Evolutionary conservation across 306 rosid genomes (phyloP), one percentile per base, ranked within the genome.

Genomic region (Sophora flavescens): DNA sequence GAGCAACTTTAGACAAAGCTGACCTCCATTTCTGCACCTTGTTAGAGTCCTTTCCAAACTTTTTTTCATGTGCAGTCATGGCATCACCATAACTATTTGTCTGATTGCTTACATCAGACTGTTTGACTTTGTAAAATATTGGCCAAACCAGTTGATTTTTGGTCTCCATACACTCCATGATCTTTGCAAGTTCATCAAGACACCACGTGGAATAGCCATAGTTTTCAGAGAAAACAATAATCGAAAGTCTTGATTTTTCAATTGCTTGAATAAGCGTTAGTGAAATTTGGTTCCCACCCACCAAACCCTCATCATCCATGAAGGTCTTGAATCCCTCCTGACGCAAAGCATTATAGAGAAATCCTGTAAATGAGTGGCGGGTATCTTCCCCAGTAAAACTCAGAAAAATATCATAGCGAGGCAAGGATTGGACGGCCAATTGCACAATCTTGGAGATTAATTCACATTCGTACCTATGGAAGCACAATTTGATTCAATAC

Each of bases 121-220:
- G 79, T 0, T 17, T 28, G 11, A 75, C 63, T 35, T 75, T 38
- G 62, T 77, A 67, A 44, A 77, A 77, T 12, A 77, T 41, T 12
- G 81, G 81, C 68, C 68, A 77, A 67, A 77, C 68, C 6, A 57
- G 28, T 6, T 77, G 68, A 3, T 56, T 67, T 2, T 30, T 57
- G 0, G 0, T 10, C 41, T 56, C 33, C 68, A 10, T 45, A 5
- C 18, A 3, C 51, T 42, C 50, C 8, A 74, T 50, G 8, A 75
- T 63, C 6, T 3, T 13, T 3, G 42, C 16, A 56, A 78, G 77
- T 41, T 78, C 78, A 3, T 70, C 78, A 28, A 63, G 72, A 15
- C 67, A 63, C 17, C 13, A 63, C 0, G 51, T 1, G 8, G 78
- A 79, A 28, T 4, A 12, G 4, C 78, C 73, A 53, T 62, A 79